phyloP scores from a whole-genome alignment of 305 asterid species.

The Fraxinus latifolia region DNA sequence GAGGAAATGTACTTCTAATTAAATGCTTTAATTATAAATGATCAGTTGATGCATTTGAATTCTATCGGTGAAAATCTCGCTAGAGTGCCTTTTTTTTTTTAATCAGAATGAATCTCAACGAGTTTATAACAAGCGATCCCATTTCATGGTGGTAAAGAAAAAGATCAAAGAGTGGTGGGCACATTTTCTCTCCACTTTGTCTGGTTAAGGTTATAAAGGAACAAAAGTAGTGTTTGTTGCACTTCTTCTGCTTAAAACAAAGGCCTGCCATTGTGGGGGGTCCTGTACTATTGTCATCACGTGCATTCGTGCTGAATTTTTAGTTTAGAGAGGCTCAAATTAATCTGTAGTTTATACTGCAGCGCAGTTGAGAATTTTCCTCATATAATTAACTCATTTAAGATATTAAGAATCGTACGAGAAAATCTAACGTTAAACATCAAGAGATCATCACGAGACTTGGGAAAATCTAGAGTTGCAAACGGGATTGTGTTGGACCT shows the following conservation, averaged over 20 bases:
- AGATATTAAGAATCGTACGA: background rate
- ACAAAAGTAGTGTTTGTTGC: slow-evolving; percentile 30
- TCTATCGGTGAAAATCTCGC: background rate
- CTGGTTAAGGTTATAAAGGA: slow-evolving; percentile 43
- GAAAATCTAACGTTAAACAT: background rate
- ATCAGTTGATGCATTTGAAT: background rate
- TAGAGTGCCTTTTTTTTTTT: background rate
- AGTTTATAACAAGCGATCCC: background rate
- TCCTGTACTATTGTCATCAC: slow-evolving; percentile 27
- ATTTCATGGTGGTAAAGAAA: background rate
- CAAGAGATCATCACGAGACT: background rate
- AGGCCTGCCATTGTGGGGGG: slow-evolving; percentile 24
- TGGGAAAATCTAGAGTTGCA: background rate
- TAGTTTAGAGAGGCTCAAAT: slow-evolving; percentile 15
- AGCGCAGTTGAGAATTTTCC: background rate
- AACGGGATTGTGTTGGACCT: background rate
- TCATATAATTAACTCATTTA: slow-evolving; percentile 4
- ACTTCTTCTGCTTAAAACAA: slow-evolving; percentile 45
- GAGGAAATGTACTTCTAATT: background rate
- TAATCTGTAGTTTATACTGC: slow-evolving; percentile 11
- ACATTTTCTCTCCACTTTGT: slow-evolving; percentile 28
- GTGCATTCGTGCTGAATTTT: slow-evolving; percentile 27
- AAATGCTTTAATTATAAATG: background rate
- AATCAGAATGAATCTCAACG: background rate
- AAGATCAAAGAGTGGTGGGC: background rate